A percentile compares a stretch with the other conserved stretches of the same genome.
These are phyloP conservation scores for Stenocarpella maydis DNA, from an alignment of 2,329 filamentous ascomycete species.

Conservation along the genomic window DNA sequence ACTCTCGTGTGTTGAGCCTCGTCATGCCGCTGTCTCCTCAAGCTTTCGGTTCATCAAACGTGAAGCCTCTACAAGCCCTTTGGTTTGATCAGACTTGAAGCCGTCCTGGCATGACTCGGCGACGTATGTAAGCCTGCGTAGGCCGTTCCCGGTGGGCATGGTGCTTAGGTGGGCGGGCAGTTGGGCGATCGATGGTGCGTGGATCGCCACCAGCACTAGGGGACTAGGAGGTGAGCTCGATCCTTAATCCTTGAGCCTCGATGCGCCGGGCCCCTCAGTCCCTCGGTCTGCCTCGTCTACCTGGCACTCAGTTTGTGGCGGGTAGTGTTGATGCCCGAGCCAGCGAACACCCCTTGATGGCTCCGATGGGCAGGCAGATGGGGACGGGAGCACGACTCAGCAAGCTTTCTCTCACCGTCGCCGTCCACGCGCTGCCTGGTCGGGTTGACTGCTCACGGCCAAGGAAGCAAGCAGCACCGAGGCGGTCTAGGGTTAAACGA, in stretches of 20 bases:
- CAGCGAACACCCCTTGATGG: background rate
- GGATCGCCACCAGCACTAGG: slow-evolving; percentile 2
- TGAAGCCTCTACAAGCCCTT: no score
- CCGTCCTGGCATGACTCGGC: background rate
- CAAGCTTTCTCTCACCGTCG: background rate
- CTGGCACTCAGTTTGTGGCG: slow-evolving; percentile 5
- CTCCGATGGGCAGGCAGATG: background rate
- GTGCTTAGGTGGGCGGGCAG: background rate
- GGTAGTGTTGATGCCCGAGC: slow-evolving; percentile 24
- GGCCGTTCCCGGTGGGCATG: no score
- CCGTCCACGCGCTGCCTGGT: no score
- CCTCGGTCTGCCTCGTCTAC: slow-evolving; percentile 20
- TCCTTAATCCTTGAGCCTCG: slow-evolving; percentile 10
- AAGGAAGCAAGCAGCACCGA: background rate
- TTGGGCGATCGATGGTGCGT: slow-evolving; percentile 9
- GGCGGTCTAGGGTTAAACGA: slow-evolving; percentile 13
- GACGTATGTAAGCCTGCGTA: background rate
- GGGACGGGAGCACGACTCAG: background rate
- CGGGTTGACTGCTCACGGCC: no score
- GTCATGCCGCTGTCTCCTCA: slow-evolving; percentile 6
- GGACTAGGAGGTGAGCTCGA: background rate
- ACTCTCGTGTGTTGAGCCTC: slow-evolving; percentile 44
- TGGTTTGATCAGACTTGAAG: no score
- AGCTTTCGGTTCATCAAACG: background rate
- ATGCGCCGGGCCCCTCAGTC: background rate